phyloP scores from a whole-genome alignment of 2,329 filamentous ascomycete species.

The Alternaria panax region DNA sequence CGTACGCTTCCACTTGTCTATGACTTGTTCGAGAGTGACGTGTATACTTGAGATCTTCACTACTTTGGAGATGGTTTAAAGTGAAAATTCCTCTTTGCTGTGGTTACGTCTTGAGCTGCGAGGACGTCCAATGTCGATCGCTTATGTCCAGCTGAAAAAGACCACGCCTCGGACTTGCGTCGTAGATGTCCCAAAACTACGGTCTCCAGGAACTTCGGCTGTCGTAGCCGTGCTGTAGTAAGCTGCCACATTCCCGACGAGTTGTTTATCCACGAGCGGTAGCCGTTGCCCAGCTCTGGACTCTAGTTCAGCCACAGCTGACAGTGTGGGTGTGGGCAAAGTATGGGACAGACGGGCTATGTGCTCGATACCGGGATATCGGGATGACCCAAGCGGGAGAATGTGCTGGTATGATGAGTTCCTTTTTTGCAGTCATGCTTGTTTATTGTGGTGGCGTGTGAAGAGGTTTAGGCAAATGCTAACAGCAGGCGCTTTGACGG shows the following conservation, averaged over 20 bases:
- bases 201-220: neutral
- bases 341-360: neutral
- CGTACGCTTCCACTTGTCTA: neutral
- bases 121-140: neutral
- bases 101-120: neutral
- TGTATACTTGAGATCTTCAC: too few relatives aligned
- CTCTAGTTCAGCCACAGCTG: constrained; percentile 4
- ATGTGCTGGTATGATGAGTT: neutral
- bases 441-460: neutral
- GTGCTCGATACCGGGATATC: neutral
- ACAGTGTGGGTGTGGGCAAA: neutral
- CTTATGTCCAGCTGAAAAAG: neutral
- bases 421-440: neutral
- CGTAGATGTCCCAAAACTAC: constrained; percentile 3
- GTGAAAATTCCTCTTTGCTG: neutral
- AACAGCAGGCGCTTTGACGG: neutral
- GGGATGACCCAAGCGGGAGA: neutral
- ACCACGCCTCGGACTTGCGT: constrained; percentile 10
- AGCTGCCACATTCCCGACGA: constrained; percentile 3
- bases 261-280: constrained; percentile 3
- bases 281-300: neutral
- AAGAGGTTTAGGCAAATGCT: neutral
- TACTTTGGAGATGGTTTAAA: neutral
- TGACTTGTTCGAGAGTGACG: too few relatives aligned
- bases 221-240: neutral